phyloP scores from a whole-genome alignment of 495 filamentous ascomycete species.

The Xylaria cubensis region DNA sequence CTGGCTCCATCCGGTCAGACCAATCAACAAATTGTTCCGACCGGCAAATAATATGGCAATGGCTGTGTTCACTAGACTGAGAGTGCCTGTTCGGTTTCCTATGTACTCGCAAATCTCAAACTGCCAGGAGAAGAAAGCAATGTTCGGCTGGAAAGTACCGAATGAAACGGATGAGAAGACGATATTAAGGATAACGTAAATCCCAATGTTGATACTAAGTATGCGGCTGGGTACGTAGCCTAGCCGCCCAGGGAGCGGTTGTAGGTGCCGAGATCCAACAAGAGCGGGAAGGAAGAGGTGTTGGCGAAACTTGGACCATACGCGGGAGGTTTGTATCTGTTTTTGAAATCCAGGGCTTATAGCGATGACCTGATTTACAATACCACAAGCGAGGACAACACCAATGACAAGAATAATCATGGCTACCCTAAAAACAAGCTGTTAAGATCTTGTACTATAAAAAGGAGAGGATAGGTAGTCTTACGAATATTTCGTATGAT shows the following conservation, averaged over 20 bases:
- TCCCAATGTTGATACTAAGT: not conserved
- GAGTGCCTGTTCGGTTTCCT: slow-evolving; percentile 45
- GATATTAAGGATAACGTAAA: not conserved
- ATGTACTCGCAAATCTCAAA: slow-evolving; percentile 48
- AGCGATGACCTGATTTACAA: not conserved
- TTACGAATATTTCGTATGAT: slow-evolving; percentile 5
- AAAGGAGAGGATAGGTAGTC: not conserved
- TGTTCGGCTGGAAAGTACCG: slow-evolving; percentile 19
- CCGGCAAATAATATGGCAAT: slow-evolving; percentile 40
- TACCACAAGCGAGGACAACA: not conserved
- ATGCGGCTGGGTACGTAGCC: not conserved
- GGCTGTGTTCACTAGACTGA: slow-evolving; percentile 40
- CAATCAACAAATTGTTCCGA: not conserved
- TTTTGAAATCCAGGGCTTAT: not conserved
- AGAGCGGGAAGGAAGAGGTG: not conserved
- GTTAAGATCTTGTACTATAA: not conserved
- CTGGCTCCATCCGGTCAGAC: slow-evolving; percentile 51
- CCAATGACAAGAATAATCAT: not conserved
- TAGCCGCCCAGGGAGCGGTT: not conserved
- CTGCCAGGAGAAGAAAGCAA: slow-evolving; percentile 32
- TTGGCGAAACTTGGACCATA: not conserved
- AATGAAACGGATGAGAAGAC: not conserved
- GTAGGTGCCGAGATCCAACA: not conserved
- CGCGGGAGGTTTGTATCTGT: not conserved
- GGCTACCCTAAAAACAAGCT: not conserved